phyloP scores from a whole-genome alignment of 1,284 basidiomycete genomes.

The Naganishia albida region DNA sequence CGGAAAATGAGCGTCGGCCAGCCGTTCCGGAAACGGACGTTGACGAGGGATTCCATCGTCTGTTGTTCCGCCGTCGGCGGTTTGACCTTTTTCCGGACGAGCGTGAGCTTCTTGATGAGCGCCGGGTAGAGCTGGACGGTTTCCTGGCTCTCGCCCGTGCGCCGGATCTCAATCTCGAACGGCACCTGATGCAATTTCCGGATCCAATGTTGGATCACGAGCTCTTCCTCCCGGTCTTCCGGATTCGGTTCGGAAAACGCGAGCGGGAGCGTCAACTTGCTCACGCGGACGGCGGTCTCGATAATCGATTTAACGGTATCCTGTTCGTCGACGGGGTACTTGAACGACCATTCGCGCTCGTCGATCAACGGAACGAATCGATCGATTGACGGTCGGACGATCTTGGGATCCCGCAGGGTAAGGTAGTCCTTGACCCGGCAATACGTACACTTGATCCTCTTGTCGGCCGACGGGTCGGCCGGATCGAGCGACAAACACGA shows the following conservation, averaged over 20 bases:
- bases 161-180: constrained; percentile 29
- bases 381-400: constrained; percentile 11
- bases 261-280: constrained; percentile 15
- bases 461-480: constrained; percentile 13
- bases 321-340: constrained; percentile 26
- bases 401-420: constrained; percentile 5
- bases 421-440: constrained; percentile 26
- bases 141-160: not conserved
- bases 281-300: constrained; percentile 7
- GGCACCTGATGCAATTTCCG: constrained; percentile 31
- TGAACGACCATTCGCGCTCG: constrained; percentile 14
- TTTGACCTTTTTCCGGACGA: constrained; percentile 13
- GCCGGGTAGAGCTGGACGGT: constrained; percentile 24
- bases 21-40: not conserved
- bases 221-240: constrained; percentile 8
- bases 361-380: constrained; percentile 28
- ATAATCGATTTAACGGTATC: constrained; percentile 22
- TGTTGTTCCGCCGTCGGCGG: constrained; percentile 1
- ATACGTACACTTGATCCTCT: constrained; percentile 30
- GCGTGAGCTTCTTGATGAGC: constrained; percentile 25
- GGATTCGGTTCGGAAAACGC: not conserved
- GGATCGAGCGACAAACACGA: constrained; percentile 25
- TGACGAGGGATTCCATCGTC: constrained; percentile 23
- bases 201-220: constrained; percentile 32
- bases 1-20: constrained; percentile 25